Base-by-base conservation (phyloP, 2,329 filamentous ascomycete genomes). In the Microsporum canis region DNA sequence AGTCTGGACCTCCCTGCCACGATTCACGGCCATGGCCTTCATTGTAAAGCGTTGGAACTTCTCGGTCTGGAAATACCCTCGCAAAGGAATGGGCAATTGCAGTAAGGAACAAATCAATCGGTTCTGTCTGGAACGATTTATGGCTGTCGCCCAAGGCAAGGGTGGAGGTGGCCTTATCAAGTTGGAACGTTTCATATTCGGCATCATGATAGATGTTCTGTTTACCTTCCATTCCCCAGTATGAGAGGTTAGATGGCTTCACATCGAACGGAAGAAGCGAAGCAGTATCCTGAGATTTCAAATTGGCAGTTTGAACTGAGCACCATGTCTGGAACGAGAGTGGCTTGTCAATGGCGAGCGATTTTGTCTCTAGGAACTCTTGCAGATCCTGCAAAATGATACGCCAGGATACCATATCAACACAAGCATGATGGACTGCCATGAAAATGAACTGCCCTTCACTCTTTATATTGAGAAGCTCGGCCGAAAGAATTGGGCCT, bases 21-120 rank as follows among this genome's bases (percentile, higher is more conserved):
- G 76, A 63, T 64, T 80, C 78, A 34, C 78, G 74, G 4, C 78
- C 78, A 61, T 80, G 78, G 0, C 78, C 77, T 68, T 81, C 79
- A 53, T 78, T 80, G 65, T 77, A 79, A 14, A 81, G 70, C 0
- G 76, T 75, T 1, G 78, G 74, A 1, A 72, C 64, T 7, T 69
- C 66, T 41, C 79, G 70, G 45, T 78, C 75, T 0, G 69, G 66
- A 62, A 81, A 81, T 0, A 72, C 69, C 14, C 69, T 71, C 3
- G 66, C 66, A 66, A 80, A 80, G 0, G 78, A 79, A 53, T 78
- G 57, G 66, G 75, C 61, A 71, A 73, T 61, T 60, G 74, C 65
- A 7, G 73, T 64, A 14, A 76, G 68, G 29, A 76, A 63, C 10
- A 76, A 62, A 57, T 76, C 74, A 43, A 75, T 64, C 1, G 73